A percentile compares a stretch with the other conserved stretches of the same genome.
phyloP scores from a whole-genome alignment of 768 basidiomycete genomes.

The Pleurotus platypus region DNA sequence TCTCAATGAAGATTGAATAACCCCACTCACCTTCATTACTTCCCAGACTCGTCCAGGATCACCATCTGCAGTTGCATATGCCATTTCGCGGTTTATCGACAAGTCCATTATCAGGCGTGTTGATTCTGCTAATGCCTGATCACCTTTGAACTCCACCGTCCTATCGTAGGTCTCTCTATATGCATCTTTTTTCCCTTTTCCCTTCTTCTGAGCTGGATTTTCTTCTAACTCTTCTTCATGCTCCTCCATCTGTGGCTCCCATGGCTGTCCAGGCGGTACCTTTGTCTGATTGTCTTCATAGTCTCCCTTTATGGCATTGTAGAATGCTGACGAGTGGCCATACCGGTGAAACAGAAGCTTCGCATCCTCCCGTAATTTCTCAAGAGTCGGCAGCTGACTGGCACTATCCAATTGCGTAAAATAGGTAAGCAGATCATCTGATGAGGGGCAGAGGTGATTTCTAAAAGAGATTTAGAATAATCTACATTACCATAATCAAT shows the following conservation, averaged over 20 bases:
- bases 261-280: neutral
- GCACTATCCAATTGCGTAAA: neutral
- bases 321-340: neutral
- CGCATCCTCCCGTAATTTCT: neutral
- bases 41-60: constrained; percentile 30
- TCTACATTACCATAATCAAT: too few relatives aligned
- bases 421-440: neutral
- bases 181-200: too few relatives aligned
- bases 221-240: neutral
- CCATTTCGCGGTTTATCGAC: constrained; percentile 22
- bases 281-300: neutral
- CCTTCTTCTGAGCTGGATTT: neutral
- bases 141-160: constrained; percentile 9
- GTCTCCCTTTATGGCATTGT: neutral
- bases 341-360: neutral
- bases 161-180: too few relatives aligned
- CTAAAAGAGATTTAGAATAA: too few relatives aligned
- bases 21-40: constrained; percentile 21
- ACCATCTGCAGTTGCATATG: constrained; percentile 23
- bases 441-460: too few relatives aligned
- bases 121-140: constrained; percentile 21
- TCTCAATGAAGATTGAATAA: neutral
- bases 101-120: constrained; percentile 22
- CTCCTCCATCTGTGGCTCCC: neutral
- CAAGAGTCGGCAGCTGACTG: neutral